phyloP scores from a whole-genome alignment of 23 red algal genomes.

The Gracilaria vermiculophylla region DNA sequence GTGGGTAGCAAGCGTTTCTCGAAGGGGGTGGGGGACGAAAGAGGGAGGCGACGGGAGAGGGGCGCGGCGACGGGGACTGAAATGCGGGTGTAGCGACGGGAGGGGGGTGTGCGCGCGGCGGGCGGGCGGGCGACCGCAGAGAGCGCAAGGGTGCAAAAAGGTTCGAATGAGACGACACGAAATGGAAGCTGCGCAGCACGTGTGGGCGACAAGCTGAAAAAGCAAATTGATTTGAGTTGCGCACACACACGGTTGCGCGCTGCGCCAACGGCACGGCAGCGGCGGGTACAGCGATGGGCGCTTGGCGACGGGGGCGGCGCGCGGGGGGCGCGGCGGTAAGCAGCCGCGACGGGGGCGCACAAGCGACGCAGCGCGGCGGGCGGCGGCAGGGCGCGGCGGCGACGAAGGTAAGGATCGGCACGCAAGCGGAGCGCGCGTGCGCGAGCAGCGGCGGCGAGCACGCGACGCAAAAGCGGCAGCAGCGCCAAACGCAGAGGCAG shows the following conservation, averaged over 20 bases:
- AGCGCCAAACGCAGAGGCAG: neutral
- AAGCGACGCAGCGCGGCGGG: neutral
- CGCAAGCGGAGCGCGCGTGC: neutral
- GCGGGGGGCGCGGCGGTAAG: no score
- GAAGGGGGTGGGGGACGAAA: neutral
- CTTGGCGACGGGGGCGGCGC: no score
- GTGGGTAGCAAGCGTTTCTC: neutral
- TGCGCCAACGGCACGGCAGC: neutral
- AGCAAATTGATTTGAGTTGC: neutral
- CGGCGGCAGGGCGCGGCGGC: neutral
- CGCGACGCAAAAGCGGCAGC: no score
- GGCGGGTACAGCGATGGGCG: no score
- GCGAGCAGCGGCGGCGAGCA: no score
- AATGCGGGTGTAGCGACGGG: neutral
- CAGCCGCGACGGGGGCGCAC: neutral
- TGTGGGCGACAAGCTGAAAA: neutral
- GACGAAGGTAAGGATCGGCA: neutral
- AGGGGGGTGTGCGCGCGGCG: neutral
- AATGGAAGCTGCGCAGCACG: neutral
- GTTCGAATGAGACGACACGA: conserved; percentile 5
- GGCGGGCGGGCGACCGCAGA: neutral
- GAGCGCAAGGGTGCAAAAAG: neutral
- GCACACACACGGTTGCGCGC: neutral
- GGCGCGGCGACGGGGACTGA: neutral
- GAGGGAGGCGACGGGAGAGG: neutral